A percentile compares a stretch with the other conserved stretches of the same genome.
These are phyloP conservation scores for Lobosporangium transversale DNA, from an alignment of 192 early-diverging fungal genomes.

Conservation along the genomic window DNA sequence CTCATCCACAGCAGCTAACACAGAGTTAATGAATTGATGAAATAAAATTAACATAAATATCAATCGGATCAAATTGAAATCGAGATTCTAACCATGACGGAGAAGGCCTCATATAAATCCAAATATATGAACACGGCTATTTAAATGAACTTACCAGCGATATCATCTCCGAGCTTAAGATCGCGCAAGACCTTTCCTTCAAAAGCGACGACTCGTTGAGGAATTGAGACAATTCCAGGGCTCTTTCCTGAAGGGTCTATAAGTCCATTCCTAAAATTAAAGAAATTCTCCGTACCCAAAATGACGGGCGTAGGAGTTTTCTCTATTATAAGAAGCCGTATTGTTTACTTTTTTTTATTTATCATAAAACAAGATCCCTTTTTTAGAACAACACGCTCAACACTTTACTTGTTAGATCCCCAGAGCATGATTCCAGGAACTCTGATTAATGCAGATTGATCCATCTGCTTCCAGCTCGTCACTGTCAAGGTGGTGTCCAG, in stretches of 20 bases:
- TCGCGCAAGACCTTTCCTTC: slow-evolving; percentile 39
- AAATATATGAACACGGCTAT: too few species aligned
- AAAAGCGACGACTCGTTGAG: slow-evolving; percentile 28
- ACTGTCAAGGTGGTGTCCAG: slow-evolving; percentile 40
- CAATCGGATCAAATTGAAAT: too few species aligned
- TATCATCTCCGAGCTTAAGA: slow-evolving; percentile 42
- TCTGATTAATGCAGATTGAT: slow-evolving; percentile 30
- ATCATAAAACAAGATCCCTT: too few species aligned
- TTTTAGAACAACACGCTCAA: too few species aligned
- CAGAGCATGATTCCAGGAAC: slow-evolving; percentile 39
- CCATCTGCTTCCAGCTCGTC: slow-evolving; percentile 53
- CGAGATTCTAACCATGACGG: too few species aligned
- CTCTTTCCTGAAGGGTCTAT: slow-evolving; percentile 45
- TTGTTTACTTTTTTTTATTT: too few species aligned
- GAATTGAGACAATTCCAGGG: slow-evolving; percentile 40
- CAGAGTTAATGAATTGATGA: not conserved
- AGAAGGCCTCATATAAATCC: too few species aligned
- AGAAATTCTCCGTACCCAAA: not conserved
- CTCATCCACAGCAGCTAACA: slow-evolving; percentile 50
- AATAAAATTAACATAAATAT: too few species aligned
- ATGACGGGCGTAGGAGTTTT: not conserved
- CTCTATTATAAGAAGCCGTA: not conserved
- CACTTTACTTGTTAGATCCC: slow-evolving; percentile 56
- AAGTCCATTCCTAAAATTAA: slow-evolving; percentile 15
- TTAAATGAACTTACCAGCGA: slow-evolving; percentile 37